A percentile compares a stretch with the other conserved stretches of the same genome.
Conservation (phyloP, 1,139 yeast species). For the Blastobotrys illinoisensis region DNA sequence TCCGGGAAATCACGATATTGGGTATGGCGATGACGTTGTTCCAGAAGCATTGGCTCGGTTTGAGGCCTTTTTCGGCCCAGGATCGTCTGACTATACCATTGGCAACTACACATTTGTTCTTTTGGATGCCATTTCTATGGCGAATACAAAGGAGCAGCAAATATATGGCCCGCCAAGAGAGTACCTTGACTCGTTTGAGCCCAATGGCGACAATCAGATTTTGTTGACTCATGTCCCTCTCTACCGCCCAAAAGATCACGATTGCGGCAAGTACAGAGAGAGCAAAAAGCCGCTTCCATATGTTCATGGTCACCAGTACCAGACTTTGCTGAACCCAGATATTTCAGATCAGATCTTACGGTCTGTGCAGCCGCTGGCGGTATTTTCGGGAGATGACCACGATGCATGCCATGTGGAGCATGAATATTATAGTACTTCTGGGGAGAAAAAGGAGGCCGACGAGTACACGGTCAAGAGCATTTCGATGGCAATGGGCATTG, state of each 20-base stretch:
- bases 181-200: constrained; percentile 35
- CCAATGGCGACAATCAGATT: constrained; percentile 35
- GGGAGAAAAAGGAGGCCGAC: constrained; percentile 40
- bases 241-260: constrained; percentile 49
- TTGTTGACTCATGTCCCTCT: constrained; percentile 78
- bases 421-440: constrained; percentile 34
- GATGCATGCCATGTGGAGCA: constrained; percentile 84
- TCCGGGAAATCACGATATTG: constrained; percentile 96
- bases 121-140: constrained; percentile 75
- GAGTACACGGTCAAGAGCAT: constrained; percentile 86
- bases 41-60: constrained; percentile 57
- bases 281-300: constrained; percentile 50
- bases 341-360: constrained; percentile 53
- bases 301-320: constrained; percentile 69
- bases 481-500: constrained; percentile 90
- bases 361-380: constrained; percentile 54
- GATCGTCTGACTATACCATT: constrained; percentile 49
- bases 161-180: constrained; percentile 41
- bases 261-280: constrained; percentile 69
- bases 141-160: constrained; percentile 42
- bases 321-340: constrained; percentile 61
- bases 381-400: constrained; percentile 94
- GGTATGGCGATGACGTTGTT: constrained; percentile 67
- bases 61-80: constrained; percentile 63
- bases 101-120: constrained; percentile 78